These are phyloP conservation scores for Neonectria punicea DNA, from an alignment of 2,329 filamentous ascomycete genomes.

Conservation along the genomic window DNA sequence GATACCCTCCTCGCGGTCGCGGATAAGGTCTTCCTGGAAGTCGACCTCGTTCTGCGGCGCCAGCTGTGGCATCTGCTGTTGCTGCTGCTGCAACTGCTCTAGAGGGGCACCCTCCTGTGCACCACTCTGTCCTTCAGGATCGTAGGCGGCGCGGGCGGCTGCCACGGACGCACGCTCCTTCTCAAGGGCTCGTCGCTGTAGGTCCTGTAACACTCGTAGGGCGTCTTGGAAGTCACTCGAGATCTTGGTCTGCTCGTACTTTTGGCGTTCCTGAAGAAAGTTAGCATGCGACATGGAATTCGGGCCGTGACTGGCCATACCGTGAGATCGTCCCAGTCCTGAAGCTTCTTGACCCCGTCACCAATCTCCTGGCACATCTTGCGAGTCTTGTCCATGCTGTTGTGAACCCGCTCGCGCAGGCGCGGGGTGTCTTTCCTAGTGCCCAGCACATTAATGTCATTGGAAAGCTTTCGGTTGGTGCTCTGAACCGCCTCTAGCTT, in stretches of 20 bases:
- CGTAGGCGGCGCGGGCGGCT: conserved; percentile 83
- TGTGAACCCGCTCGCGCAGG: conserved; percentile 89
- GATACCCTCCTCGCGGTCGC: conserved; percentile 96
- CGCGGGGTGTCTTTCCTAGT: conserved; percentile 92
- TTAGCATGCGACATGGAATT: conserved; percentile 23
- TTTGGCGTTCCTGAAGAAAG: conserved; percentile 80
- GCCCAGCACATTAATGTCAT: conserved; percentile 86
- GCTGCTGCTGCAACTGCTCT: conserved; percentile 72
- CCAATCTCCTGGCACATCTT: conserved; percentile 90
- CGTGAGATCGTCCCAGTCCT: conserved; percentile 85
- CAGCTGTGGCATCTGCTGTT: conserved; percentile 74
- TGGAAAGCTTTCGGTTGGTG: conserved; percentile 85
- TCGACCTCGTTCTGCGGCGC: conserved; percentile 95
- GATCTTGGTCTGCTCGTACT: conserved; percentile 95
- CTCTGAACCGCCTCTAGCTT: conserved; percentile 90
- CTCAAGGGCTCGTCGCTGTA: conserved; percentile 91
- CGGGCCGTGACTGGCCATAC: conserved; percentile 57
- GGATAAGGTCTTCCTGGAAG: conserved; percentile 94
- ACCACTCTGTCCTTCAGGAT: conserved; percentile 59
- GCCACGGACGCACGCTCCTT: conserved; percentile 89
- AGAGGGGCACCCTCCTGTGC: conserved; percentile 51
- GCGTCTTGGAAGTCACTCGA: conserved; percentile 92
- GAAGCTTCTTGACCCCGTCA: conserved; percentile 92
- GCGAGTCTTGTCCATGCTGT: conserved; percentile 86
- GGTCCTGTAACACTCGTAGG: conserved; percentile 87